Base-by-base conservation (phyloP, 1,284 basidiomycete species). In the Malassezia vespertilionis region DNA sequence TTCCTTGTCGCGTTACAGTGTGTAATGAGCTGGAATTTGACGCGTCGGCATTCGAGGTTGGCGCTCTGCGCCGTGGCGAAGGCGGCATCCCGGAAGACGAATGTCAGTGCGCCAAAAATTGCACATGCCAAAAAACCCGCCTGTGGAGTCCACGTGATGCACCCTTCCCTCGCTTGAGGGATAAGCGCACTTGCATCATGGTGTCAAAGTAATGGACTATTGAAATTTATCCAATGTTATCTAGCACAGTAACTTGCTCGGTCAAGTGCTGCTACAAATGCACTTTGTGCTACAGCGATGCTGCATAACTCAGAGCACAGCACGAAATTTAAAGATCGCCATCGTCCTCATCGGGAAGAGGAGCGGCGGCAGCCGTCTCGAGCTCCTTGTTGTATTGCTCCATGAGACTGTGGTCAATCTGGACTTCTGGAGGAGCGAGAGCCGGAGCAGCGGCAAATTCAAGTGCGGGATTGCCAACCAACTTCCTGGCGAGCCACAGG, bases 401-500 rank as follows among this genome's bases (percentile, higher is more conserved):
- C 80, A 93, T 90, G 69, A 96, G 77, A 30, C 63, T 73, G 26
- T 78, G 74, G 73, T 96, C 90, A 65, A 97, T 80, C 56, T 79
- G 70, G 55, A 96, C 87, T 75, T 96, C 89, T 54, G 90, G 86
- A 46, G 93, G 93, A 23, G 84, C 84, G 45, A 97, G 82, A 44
- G 93, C 93, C 28, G 89, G 88, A 8, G 89, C 90, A 46, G 93
- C 90, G 52, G 93, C 89, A 63, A 99, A 96, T 54, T 97, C 91
- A 57, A 99, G 82, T 38, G 76, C 60, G 41, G 82, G 76, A 76
- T 95, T 95, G 54, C 89, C 93, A 61, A 91, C 88, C 55, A 99
- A 79, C 78, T 97, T 99, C 76, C 90, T 82, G 45, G 88, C 91
- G 71, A 97, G 79, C 93, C 93, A 97, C 58, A 97, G 80, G 87